Conservation (phyloP, 2,329 filamentous ascomycete species). For the Geosmithia flava region DNA sequence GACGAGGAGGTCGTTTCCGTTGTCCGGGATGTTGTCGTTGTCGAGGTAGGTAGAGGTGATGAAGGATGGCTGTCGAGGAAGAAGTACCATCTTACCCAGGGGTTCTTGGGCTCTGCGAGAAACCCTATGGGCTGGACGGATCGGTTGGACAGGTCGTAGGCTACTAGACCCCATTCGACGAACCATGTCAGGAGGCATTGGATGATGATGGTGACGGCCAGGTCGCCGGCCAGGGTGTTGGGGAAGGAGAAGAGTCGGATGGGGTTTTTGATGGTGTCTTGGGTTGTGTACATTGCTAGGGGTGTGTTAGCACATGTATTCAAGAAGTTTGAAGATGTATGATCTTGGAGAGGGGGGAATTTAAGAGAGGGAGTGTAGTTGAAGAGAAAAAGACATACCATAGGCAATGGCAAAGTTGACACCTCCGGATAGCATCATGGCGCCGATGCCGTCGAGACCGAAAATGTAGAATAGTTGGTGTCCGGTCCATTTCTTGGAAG, state of each 20-base stretch:
- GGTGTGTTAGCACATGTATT: background rate
- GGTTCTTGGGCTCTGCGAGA: conserved; percentile 18
- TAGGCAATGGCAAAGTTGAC: conserved; percentile 42
- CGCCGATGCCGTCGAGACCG: conserved; percentile 31
- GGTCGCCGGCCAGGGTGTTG: conserved; percentile 36
- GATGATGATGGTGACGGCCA: conserved; percentile 35
- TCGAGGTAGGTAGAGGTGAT: background rate
- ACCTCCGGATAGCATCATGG: conserved; percentile 31
- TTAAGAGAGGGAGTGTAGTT: background rate
- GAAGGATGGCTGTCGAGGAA: conserved; percentile 19
- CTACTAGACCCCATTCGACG: conserved; percentile 33
- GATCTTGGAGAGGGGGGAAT: background rate
- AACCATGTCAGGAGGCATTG: conserved; percentile 40
- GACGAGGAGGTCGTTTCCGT: background rate
- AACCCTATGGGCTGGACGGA: conserved; percentile 34
- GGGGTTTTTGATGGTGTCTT: conserved; percentile 18
- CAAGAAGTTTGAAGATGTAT: background rate
- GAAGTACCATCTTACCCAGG: conserved; percentile 28
- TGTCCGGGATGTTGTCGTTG: no score
- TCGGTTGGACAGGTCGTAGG: conserved; percentile 29
- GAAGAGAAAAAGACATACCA: conserved; percentile 18
- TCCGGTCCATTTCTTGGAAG: conserved; percentile 24
- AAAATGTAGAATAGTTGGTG: conserved; percentile 38
- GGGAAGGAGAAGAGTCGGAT: conserved; percentile 36
- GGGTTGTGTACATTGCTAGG: conserved; percentile 33